Evolutionary conservation across 768 basidiomycete genomes (phyloP).

Genomic region (Tylopilus rubrobrunneus): DNA sequence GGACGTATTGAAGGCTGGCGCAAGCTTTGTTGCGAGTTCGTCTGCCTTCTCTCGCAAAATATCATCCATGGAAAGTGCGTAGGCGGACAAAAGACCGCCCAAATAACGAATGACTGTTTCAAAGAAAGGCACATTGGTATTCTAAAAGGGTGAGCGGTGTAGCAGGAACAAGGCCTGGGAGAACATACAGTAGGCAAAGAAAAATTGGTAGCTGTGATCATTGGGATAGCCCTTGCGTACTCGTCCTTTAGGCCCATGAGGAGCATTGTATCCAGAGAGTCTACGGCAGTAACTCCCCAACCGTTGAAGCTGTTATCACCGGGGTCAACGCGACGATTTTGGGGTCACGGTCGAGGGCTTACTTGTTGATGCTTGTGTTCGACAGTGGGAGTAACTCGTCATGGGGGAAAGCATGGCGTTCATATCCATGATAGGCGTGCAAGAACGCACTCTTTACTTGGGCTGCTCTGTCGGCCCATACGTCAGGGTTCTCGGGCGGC

Average conservation of each 20-base stretch:
- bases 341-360: slow-evolving; percentile 11
- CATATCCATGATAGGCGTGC: slow-evolving; percentile 68
- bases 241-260: slow-evolving; percentile 75
- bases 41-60: slow-evolving; percentile 68
- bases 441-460: slow-evolving; percentile 59
- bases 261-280: slow-evolving; percentile 83
- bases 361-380: slow-evolving; percentile 49
- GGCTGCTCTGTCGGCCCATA: slow-evolving; percentile 52
- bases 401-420: slow-evolving; percentile 53
- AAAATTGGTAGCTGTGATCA: slow-evolving; percentile 50
- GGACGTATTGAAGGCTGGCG: slow-evolving; percentile 67
- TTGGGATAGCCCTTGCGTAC: slow-evolving; percentile 58
- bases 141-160: slow-evolving; percentile 12
- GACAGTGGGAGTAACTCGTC: slow-evolving; percentile 62
- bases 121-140: slow-evolving; percentile 54
- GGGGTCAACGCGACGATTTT: not conserved
- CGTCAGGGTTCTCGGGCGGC: slow-evolving; percentile 27
- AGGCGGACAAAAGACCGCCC: slow-evolving; percentile 81
- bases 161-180: not conserved
- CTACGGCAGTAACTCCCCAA: slow-evolving; percentile 75
- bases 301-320: slow-evolving; percentile 61
- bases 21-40: slow-evolving; percentile 69
- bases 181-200: slow-evolving; percentile 38
- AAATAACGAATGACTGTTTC: slow-evolving; percentile 90
- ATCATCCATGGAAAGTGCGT: slow-evolving; percentile 65